Base-by-base conservation (phyloP, 176 grass and related monocot species). In the Zoysia pacifica region DNA sequence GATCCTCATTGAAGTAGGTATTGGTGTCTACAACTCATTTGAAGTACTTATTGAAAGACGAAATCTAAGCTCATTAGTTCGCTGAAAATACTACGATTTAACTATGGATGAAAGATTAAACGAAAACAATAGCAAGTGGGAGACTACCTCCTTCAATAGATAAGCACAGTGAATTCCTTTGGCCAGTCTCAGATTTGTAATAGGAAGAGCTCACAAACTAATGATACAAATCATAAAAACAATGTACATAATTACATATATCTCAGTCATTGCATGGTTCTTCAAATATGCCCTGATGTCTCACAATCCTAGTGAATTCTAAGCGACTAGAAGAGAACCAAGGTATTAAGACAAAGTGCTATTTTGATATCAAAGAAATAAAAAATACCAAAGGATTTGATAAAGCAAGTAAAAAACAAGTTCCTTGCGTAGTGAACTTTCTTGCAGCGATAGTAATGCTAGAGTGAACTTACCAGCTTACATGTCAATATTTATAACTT, bases 401-500 rank as follows among this genome's bases (percentile, higher is more conserved):
- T 61, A 18, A 53, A 38, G 39, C 8, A 60, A 62, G 15, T 46
- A 19, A 41, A 18, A 84, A 35, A 73, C 11, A 18, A 45, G 54
- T 35, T 80, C 39, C 46, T 70, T 28, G 28, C 19, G n/a, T 1
- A 65, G 72, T 55, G 18, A 39, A 81, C 52, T 70, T 6, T 71
- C 1, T 18, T 55, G 15, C 28, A 37, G 28, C 55, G 72, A 3
- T 72, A 67, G 5, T 78, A 59, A 50, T 36, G 6, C 5, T 45
- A 83, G 73, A 65, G 50, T 42, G n/a, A 56, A 70, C 77, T 89
- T 76, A 89, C 82, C 77, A 75, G 75, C 70, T 84, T 50, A 80
- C 47, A 92, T 72, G 63, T 59, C 38, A 83, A 62, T 70, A 75
- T 84, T 81, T 35, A 35, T 71, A 48, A 11, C 28, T 67, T 68